phyloP scores from a whole-genome alignment of 2,329 filamentous ascomycete genomes.

The Pseudocercospora musae region DNA sequence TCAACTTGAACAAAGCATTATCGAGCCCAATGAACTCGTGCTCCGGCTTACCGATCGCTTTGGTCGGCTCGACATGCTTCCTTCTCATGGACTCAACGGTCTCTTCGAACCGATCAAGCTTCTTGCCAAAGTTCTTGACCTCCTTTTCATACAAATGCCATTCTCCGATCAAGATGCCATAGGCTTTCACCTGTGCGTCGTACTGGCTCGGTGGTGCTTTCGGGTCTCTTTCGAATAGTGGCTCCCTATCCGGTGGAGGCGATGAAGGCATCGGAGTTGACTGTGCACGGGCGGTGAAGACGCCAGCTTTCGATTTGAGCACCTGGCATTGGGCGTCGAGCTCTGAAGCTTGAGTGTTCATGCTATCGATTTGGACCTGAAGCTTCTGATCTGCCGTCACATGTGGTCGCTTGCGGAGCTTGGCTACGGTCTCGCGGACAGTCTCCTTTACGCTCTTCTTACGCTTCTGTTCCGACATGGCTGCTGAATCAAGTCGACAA shows the following conservation, averaged over 20 bases:
- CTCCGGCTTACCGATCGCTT: slow-evolving; percentile 5
- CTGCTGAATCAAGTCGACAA: neutral
- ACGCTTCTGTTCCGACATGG: neutral
- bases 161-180: slow-evolving; percentile 2
- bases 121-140: slow-evolving; percentile 5
- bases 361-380: slow-evolving; percentile 6
- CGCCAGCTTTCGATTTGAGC: slow-evolving; percentile 3
- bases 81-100: slow-evolving; percentile 5
- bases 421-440: neutral
- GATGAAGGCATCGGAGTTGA: slow-evolving; percentile 7
- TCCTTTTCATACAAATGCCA: slow-evolving; percentile 13
- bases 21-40: slow-evolving; percentile 15
- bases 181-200: slow-evolving; percentile 11
- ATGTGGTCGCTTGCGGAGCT: slow-evolving; percentile 6
- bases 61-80: slow-evolving; percentile 7
- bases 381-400: slow-evolving; percentile 11
- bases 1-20: slow-evolving; percentile 16
- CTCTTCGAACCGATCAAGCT: slow-evolving; percentile 9
- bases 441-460: slow-evolving; percentile 1
- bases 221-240: slow-evolving; percentile 10
- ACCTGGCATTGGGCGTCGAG: slow-evolving; percentile 3
- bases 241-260: slow-evolving; percentile 9
- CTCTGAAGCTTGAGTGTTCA: slow-evolving; percentile 9
- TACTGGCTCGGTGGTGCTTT: slow-evolving; percentile 8
- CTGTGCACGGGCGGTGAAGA: slow-evolving; percentile 5